Conservation (phyloP, 2,329 filamentous ascomycete species). For the Pochonia chlamydosporia region DNA sequence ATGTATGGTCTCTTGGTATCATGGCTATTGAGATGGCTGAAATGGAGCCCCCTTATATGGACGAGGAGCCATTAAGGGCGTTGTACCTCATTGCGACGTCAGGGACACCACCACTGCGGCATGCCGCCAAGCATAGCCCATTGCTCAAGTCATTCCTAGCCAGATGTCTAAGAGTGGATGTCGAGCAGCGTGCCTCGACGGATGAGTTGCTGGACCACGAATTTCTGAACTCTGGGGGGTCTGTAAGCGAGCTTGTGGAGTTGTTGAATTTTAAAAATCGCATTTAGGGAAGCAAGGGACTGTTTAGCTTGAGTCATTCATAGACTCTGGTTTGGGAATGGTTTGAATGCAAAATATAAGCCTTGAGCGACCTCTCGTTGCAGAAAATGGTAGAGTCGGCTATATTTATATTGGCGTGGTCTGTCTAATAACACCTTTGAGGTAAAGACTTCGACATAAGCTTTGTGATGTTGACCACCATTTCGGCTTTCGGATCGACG, state of each 20-base stretch:
- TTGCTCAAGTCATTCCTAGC: constrained; percentile 94
- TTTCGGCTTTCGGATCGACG: no score
- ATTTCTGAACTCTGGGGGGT: background rate
- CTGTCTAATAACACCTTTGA: no score
- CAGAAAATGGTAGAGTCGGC: no score
- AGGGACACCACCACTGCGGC: constrained; percentile 90
- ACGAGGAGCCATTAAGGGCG: constrained; percentile 93
- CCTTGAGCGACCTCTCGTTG: no score
- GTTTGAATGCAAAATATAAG: no score
- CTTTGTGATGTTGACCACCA: no score
- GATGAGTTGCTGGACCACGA: constrained; percentile 74
- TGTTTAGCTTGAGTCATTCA: no score
- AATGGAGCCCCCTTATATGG: constrained; percentile 91
- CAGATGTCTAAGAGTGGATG: constrained; percentile 90
- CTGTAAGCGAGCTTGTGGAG: constrained; percentile 37
- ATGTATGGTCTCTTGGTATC: constrained; percentile 96
- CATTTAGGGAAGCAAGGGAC: no score
- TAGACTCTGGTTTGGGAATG: no score
- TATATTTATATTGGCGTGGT: no score
- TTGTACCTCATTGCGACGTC: constrained; percentile 95
- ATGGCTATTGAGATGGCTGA: constrained; percentile 99
- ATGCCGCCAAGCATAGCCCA: constrained; percentile 92
- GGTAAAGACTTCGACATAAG: no score
- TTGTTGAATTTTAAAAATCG: constrained; percentile 77
- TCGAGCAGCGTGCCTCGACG: constrained; percentile 85